A percentile compares a stretch with the other conserved stretches of the same genome.
Evolutionary conservation across 176 grass and related monocot genomes (phyloP).

Genomic region (Carex scoparia): DNA sequence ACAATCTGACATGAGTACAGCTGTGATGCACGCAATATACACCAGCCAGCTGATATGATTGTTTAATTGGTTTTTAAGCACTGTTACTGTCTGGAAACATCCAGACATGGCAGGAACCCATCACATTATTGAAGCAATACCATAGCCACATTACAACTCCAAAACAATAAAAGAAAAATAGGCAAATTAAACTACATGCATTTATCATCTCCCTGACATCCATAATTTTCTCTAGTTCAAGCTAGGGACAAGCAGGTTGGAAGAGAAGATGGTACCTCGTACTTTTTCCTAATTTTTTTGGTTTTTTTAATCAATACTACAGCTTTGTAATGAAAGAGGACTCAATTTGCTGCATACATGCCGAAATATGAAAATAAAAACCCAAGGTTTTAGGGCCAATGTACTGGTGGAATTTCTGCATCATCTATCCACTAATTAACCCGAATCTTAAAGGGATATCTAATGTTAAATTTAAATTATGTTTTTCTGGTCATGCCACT

Average conservation of each 20-base stretch:
- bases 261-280: neutral
- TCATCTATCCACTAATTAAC: neutral
- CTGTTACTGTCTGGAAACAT: neutral
- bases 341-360: neutral
- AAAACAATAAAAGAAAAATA: neutral
- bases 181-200: neutral
- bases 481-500: neutral
- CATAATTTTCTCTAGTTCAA: neutral
- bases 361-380: neutral
- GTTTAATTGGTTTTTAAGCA: neutral
- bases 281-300: neutral
- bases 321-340: neutral
- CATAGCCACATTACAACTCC: neutral
- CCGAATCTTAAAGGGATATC: neutral
- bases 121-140: neutral
- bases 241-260: neutral
- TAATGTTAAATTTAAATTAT: neutral
- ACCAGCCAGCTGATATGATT: neutral
- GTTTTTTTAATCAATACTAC: neutral
- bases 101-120: neutral
- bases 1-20: neutral
- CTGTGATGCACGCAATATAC: neutral
- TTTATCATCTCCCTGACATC: neutral
- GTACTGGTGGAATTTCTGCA: neutral
- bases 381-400: neutral